phyloP scores from a whole-genome alignment of 2,329 filamentous ascomycete species.

The Lachnellula suecica region DNA sequence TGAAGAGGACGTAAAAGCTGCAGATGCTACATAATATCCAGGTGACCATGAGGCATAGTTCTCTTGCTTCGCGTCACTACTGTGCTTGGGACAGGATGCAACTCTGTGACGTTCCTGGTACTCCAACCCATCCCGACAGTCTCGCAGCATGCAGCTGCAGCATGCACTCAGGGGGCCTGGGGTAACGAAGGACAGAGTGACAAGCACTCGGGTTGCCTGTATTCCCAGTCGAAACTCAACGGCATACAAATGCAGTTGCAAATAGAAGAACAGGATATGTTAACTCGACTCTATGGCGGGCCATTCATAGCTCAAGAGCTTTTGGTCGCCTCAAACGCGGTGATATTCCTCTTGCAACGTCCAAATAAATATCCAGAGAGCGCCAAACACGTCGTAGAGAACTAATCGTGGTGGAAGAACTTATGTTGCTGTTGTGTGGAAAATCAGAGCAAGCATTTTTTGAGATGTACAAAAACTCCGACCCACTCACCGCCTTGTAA shows the following conservation, averaged over 20 bases:
- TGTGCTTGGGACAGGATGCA: not conserved
- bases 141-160: not conserved
- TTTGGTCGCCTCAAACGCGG: constrained; percentile 37
- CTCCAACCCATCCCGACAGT: not conserved
- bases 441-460: constrained; percentile 3
- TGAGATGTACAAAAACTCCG: not conserved
- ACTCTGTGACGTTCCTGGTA: not conserved
- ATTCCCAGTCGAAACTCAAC: not conserved
- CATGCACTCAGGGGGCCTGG: not conserved
- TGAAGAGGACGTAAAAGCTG: constrained; percentile 29
- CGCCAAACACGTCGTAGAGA: constrained; percentile 29
- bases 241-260: not conserved
- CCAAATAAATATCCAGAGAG: constrained; percentile 26
- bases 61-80: not conserved
- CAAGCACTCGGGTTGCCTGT: not conserved
- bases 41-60: not conserved
- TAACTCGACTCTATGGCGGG: constrained; percentile 36
- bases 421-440: constrained; percentile 27
- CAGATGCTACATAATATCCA: constrained; percentile 2
- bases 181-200: not conserved
- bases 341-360: constrained; percentile 33
- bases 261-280: constrained; percentile 5
- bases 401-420: constrained; percentile 30
- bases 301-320: constrained; percentile 33
- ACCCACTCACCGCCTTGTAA: constrained; percentile 12